These are phyloP conservation scores for Torrubiella hemipterigena DNA, from an alignment of 2,329 filamentous ascomycete species.

Conservation along the genomic window DNA sequence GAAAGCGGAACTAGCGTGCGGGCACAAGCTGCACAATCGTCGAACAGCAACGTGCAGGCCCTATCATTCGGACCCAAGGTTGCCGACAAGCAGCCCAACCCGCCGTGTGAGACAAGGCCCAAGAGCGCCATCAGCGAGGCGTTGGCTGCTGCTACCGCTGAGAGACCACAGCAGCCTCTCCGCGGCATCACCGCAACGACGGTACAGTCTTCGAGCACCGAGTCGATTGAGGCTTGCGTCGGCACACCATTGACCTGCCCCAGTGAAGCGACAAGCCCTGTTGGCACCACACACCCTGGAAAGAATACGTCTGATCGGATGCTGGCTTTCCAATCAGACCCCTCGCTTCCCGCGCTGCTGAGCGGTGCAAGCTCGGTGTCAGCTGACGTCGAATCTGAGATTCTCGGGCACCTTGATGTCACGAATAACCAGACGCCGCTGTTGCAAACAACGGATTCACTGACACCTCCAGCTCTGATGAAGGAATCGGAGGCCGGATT, in stretches of 20 bases:
- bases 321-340: slow-evolving; percentile 47
- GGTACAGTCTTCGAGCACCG: slow-evolving; percentile 37
- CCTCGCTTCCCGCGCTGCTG: slow-evolving; percentile 49
- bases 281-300: slow-evolving; percentile 25
- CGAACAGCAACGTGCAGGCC: background rate
- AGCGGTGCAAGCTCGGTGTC: slow-evolving; percentile 54
- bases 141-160: slow-evolving; percentile 1
- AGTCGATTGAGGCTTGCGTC: slow-evolving; percentile 31
- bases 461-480: slow-evolving; percentile 38
- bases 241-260: slow-evolving; percentile 43
- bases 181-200: slow-evolving; percentile 30
- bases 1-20: background rate
- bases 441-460: slow-evolving; percentile 39
- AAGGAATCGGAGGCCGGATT: slow-evolving; percentile 36
- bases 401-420: slow-evolving; percentile 36
- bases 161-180: slow-evolving; percentile 16
- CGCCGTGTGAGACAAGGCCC: background rate
- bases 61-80: no score
- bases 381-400: slow-evolving; percentile 49
- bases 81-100: no score
- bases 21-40: slow-evolving; percentile 10
- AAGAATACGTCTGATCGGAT: slow-evolving; percentile 34
- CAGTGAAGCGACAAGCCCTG: slow-evolving; percentile 38
- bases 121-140: background rate
- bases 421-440: slow-evolving; percentile 28